Evolutionary conservation across 352 stramenopile genomes (phyloP), one percentile per base, ranked within the genome.

Genomic region (Bremia lactucae): DNA sequence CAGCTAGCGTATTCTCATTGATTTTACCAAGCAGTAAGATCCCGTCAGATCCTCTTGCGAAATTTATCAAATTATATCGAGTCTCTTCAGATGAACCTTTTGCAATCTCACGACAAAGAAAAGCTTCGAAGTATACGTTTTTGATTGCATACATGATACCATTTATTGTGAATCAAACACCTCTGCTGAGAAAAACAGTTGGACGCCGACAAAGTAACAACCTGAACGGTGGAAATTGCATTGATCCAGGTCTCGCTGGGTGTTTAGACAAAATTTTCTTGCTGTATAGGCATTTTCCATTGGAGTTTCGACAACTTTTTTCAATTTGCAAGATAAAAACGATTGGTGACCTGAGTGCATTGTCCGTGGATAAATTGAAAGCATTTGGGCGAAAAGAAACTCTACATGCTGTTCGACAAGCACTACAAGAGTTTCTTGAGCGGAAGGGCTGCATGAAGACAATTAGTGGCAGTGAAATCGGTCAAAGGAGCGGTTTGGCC

Each of bases 311-410:
- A 13, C 61, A 51, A 15, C 65, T 87, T 29, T 71, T 78, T 21
- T 62, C 59, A 14, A 80, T 78, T 8, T 73, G 77, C 58, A 79
- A 83, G 37, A 66, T 89, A 37, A 67, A 72, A 23, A 87, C 74
- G 0, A 65, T 89, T 20, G 72, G 77, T 16, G 68, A 89, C 50
- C 42, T 87, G 39, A 80, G 68, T 37, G 49, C 61, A 0, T 67
- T 78, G 46, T 38, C 55, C 0, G 28, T 68, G 9, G 55, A 70
- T 26, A 68, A 74, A 42, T 63, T 89, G 18, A 65, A 61, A 28
- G 66, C 62, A 15, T 72, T 89, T 25, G 72, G 64, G 1, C 52
- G 86, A 4, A 82, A 82, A 35, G 70, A 86, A 6, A 62, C 68
- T 5, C 55, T 78, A 3, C 46, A 28, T 8, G 83, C 68, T 4